phyloP scores from a whole-genome alignment of 2,329 filamentous ascomycete species.

The Aspergillus phoenicis region DNA sequence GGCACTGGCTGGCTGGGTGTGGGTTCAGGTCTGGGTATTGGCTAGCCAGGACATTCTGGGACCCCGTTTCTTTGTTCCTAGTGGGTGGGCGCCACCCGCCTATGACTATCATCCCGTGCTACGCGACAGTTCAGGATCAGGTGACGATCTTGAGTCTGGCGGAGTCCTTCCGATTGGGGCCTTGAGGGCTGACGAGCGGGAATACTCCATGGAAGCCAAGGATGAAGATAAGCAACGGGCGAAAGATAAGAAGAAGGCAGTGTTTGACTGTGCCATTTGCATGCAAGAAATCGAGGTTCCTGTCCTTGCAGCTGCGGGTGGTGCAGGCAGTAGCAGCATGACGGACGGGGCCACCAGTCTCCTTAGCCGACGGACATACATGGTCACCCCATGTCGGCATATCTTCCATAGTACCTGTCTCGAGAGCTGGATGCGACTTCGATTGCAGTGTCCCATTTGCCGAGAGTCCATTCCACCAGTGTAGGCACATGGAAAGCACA shows the following conservation, averaged over 20 bases:
- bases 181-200: constrained; percentile 54
- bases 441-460: constrained; percentile 93
- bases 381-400: constrained; percentile 96
- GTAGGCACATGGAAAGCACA: constrained; percentile 44
- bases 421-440: constrained; percentile 93
- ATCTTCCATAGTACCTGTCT: constrained; percentile 91
- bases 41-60: constrained; percentile 81
- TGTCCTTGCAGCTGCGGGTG: constrained; percentile 60
- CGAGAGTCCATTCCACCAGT: constrained; percentile 84
- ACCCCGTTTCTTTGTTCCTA: constrained; percentile 80
- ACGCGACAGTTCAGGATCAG: constrained; percentile 53
- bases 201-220: constrained; percentile 39
- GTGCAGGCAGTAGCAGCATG: constrained; percentile 51
- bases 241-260: constrained; percentile 56
- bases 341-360: constrained; percentile 60
- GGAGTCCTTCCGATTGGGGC: constrained; percentile 74
- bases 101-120: constrained; percentile 96
- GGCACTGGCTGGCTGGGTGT: constrained; percentile 74
- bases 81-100: constrained; percentile 62
- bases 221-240: constrained; percentile 46
- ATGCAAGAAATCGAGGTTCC: constrained; percentile 89
- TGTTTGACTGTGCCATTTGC: constrained; percentile 93
- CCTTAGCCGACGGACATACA: constrained; percentile 80
- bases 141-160: constrained; percentile 78
- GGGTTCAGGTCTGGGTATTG: constrained; percentile 81